phyloP scores from a whole-genome alignment of 768 basidiomycete genomes.

The Termitomyces sp. region DNA sequence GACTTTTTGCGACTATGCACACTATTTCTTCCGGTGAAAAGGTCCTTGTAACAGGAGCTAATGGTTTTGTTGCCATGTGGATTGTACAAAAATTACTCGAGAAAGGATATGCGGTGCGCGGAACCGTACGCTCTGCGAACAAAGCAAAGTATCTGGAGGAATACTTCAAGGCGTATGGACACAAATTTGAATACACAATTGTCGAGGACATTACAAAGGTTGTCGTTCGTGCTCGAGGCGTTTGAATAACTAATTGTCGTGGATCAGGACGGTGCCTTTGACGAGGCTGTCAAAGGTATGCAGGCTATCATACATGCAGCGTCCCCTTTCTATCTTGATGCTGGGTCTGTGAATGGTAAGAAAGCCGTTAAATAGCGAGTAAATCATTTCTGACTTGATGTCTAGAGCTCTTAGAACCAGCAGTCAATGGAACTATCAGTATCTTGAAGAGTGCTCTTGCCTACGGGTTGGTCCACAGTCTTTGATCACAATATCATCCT shows the following conservation, averaged over 20 bases:
- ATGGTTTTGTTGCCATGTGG: conserved; percentile 25
- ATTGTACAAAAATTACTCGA: conserved; percentile 22
- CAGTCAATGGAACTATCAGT: conserved; percentile 63
- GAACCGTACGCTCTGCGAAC: conserved; percentile 19
- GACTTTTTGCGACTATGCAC: conserved; percentile 13
- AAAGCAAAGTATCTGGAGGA: conserved; percentile 20
- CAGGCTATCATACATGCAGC: conserved; percentile 61
- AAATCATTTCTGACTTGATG: neutral
- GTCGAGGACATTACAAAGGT: conserved; percentile 22
- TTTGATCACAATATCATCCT: too few relatives aligned
- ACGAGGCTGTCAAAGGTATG: conserved; percentile 64
- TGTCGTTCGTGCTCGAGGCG: neutral
- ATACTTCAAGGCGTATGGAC: conserved; percentile 16
- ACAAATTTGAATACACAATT: conserved; percentile 21
- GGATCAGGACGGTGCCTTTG: conserved; percentile 52
- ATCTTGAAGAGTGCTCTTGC: conserved; percentile 56
- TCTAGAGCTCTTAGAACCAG: conserved; percentile 61
- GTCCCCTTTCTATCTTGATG: conserved; percentile 47
- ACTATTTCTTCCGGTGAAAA: conserved; percentile 15
- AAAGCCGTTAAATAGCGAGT: neutral
- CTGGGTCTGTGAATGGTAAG: conserved; percentile 29
- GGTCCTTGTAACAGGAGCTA: conserved; percentile 26
- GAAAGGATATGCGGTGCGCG: conserved; percentile 24
- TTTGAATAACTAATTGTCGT: neutral
- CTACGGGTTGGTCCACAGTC: conserved; percentile 33